Evolutionary conservation across 2,329 filamentous ascomycete genomes (phyloP).

Genomic region (Pseudocercospora musae): DNA sequence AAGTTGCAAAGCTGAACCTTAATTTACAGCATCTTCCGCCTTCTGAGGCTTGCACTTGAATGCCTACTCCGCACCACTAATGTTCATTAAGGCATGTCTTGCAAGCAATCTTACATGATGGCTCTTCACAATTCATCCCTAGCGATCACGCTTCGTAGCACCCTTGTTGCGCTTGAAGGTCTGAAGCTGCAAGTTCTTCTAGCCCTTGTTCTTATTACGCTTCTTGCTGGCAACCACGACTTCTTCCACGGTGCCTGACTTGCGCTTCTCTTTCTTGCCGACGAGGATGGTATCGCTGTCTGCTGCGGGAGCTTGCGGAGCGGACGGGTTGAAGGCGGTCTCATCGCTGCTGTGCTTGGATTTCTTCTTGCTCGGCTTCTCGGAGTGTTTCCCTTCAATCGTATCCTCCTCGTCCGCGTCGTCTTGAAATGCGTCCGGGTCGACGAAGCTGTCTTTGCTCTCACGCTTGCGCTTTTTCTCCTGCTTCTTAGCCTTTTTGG

Average conservation of each 20-base stretch:
- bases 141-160: neutral
- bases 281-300: neutral
- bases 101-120: too few relatives aligned
- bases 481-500: constrained; percentile 22
- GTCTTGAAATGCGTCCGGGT: constrained; percentile 13
- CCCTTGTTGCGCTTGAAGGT: neutral
- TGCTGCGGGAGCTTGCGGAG: neutral
- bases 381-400: constrained; percentile 35
- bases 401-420: constrained; percentile 36
- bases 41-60: too few relatives aligned
- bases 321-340: neutral
- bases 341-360: neutral
- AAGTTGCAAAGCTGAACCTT: too few relatives aligned
- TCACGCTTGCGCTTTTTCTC: constrained; percentile 38
- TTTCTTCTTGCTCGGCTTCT: constrained; percentile 1
- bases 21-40: too few relatives aligned
- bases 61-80: too few relatives aligned
- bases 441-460: constrained; percentile 27
- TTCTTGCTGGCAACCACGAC: neutral
- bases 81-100: too few relatives aligned
- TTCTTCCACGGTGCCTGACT: constrained; percentile 33
- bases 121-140: too few relatives aligned
- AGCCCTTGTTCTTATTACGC: neutral
- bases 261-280: constrained; percentile 55
- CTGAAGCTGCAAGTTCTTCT: neutral